Conservation (phyloP, 768 basidiomycete species). For the Lactifluus echinatus region DNA sequence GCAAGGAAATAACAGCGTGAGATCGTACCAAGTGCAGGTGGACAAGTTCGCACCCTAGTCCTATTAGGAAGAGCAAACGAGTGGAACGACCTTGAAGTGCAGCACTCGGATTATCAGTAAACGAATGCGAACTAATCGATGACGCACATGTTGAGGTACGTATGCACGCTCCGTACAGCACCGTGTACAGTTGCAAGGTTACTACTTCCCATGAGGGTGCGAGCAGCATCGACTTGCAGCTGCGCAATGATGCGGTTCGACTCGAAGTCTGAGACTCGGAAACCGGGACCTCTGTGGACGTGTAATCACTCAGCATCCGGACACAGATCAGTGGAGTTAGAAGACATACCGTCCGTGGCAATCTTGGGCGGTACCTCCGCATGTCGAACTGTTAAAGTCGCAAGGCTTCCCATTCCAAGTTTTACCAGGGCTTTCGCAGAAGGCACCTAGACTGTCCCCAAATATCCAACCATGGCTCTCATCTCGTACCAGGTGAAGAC, state of each 20-base stretch:
- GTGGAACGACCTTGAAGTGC: constrained; percentile 44
- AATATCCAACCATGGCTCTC: background rate
- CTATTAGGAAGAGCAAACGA: constrained; percentile 60
- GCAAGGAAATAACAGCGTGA: background rate
- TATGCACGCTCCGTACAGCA: constrained; percentile 60
- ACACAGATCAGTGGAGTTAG: background rate
- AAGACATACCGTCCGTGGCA: constrained; percentile 58
- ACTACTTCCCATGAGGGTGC: constrained; percentile 45
- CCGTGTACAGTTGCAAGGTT: constrained; percentile 44
- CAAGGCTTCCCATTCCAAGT: constrained; percentile 58
- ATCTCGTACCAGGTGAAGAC: constrained; percentile 23
- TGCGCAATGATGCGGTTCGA: constrained; percentile 68
- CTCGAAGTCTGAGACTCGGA: constrained; percentile 64
- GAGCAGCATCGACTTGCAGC: constrained; percentile 60
- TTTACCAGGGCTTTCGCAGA: constrained; percentile 70
- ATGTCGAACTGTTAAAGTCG: constrained; percentile 65
- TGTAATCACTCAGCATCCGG: constrained; percentile 5
- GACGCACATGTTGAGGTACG: constrained; percentile 58
- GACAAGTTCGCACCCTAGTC: constrained; percentile 59
- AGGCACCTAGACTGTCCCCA: constrained; percentile 49
- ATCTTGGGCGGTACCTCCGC: constrained; percentile 56
- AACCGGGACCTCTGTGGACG: constrained; percentile 61
- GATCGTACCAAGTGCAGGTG: constrained; percentile 62
- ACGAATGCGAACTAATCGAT: constrained; percentile 1
- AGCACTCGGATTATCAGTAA: background rate